Evolutionary conservation across 2,329 filamentous ascomycete genomes (phyloP), one percentile per base, ranked within the genome.

Genomic region (Cladophialophora carrionii): DNA sequence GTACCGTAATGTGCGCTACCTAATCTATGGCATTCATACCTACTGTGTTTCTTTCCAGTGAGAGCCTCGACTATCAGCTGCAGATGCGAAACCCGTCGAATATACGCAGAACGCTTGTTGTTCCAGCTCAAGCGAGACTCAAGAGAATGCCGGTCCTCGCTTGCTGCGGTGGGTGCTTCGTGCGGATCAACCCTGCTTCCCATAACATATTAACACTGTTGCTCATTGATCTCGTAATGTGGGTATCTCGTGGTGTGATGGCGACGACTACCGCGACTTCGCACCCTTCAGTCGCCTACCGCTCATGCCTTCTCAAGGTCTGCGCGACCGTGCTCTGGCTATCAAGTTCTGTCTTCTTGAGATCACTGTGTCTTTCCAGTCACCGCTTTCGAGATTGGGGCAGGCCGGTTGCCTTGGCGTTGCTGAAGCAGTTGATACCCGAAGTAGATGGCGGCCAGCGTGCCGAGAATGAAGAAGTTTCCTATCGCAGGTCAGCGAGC

Each of bases 391-490:
- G 67, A 69, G 24, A 69, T 60, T 17, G 67, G 67, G 49, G 67
- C 67, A 12, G 68, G 65, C 29, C 64, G 65, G 9, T 61, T 70
- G 26, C 68, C 68, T 52, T 70, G 68, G 24, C 68, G 68, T 58
- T 70, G 65, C 32, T 70, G 68, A 49, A 66, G 64, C 46, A 68
- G 46, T 41, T 66, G 53, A 29, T 70, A 70, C 2, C 65, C 68
- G 37, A 67, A 68, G 48, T 70, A 70, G 20, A 65, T 51, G 7
- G 65, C 65, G n/a, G 29, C 49, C 57, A 68, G 37, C 7, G 65
- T 66, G 8, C 65, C 63, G 26, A 70, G 37, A 24, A 70, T 61
- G 61, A 66, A 66, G 57, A 70, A 55, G 53, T 70, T 70, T 17
- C 68, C 68, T 70, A 41, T 37, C 3, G 12, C 9, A 62, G 9